A percentile compares a stretch with the other conserved stretches of the same genome.
These are phyloP conservation scores for Boletus insuetus DNA, from an alignment of 768 basidiomycete species.

Conservation along the genomic window DNA sequence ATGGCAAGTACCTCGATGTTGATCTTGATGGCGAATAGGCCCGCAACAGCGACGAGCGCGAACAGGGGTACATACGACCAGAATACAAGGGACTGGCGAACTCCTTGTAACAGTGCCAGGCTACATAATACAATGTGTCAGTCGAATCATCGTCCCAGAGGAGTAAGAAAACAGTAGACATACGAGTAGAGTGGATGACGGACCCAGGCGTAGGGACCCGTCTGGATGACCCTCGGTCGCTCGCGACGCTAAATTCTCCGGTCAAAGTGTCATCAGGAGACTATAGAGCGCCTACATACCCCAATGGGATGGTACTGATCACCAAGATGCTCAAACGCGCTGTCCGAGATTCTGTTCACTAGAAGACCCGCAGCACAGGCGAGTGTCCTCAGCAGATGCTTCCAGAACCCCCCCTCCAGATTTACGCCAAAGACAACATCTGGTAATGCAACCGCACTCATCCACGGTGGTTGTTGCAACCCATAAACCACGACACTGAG, in stretches of 20 bases:
- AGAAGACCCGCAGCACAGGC: background rate
- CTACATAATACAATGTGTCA: background rate
- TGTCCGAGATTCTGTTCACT: background rate
- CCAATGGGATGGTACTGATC: constrained; percentile 5
- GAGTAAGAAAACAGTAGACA: background rate
- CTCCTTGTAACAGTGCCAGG: background rate
- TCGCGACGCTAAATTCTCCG: constrained; percentile 6
- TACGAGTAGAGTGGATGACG: constrained; percentile 15
- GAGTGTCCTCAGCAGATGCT: background rate
- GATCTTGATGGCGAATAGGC: constrained; percentile 1
- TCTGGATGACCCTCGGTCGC: constrained; percentile 9
- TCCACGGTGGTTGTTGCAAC: constrained; percentile 3
- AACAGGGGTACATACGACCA: constrained; percentile 14
- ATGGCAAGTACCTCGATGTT: constrained; percentile 2
- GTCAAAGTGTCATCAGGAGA: no score
- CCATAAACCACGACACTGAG: background rate
- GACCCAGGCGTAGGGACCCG: constrained; percentile 15
- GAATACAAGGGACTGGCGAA: background rate
- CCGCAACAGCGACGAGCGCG: background rate
- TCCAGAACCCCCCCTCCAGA: background rate
- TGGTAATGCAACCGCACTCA: background rate
- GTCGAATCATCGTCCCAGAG: background rate
- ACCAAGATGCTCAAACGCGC: constrained; percentile 1
- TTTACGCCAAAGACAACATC: background rate
- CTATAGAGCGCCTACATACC: background rate